phyloP scores from a whole-genome alignment of 2,329 filamentous ascomycete genomes.

The Colletotrichum agaves region DNA sequence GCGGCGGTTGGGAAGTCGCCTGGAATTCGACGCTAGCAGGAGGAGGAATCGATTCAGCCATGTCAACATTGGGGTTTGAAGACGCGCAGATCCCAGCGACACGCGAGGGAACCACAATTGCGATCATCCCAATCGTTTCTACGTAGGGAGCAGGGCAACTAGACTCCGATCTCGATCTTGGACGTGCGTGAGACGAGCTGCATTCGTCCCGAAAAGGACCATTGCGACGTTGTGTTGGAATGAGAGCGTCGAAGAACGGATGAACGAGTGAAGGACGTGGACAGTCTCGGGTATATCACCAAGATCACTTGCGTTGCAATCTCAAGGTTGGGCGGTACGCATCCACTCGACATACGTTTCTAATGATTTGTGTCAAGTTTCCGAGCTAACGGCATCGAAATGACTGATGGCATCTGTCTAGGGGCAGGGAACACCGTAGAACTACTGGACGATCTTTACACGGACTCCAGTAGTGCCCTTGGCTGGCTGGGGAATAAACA shows the following conservation, averaged over 20 bases:
- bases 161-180: slow-evolving; percentile 7
- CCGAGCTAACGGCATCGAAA: not conserved
- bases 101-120: slow-evolving; percentile 11
- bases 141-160: not conserved
- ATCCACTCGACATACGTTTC: not conserved
- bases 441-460: slow-evolving; percentile 15
- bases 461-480: slow-evolving; percentile 28
- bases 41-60: not conserved
- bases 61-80: slow-evolving; percentile 25
- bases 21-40: not conserved
- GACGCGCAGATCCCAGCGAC: slow-evolving; percentile 24
- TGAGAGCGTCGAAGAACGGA: not conserved
- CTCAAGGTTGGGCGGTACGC: not conserved
- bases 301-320: not conserved
- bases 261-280: not conserved
- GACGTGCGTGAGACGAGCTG: not conserved
- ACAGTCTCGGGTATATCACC: not conserved
- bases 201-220: not conserved
- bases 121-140: slow-evolving; percentile 20
- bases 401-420: not conserved
- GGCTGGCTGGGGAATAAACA: slow-evolving; percentile 41
- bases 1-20: not conserved
- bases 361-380: not conserved
- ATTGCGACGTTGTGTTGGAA: not conserved
- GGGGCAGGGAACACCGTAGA: not conserved